A percentile compares a stretch with the other conserved stretches of the same genome.
These are phyloP conservation scores for Lojkania enalia DNA, from an alignment of 2,329 filamentous ascomycete species.

Conservation along the genomic window DNA sequence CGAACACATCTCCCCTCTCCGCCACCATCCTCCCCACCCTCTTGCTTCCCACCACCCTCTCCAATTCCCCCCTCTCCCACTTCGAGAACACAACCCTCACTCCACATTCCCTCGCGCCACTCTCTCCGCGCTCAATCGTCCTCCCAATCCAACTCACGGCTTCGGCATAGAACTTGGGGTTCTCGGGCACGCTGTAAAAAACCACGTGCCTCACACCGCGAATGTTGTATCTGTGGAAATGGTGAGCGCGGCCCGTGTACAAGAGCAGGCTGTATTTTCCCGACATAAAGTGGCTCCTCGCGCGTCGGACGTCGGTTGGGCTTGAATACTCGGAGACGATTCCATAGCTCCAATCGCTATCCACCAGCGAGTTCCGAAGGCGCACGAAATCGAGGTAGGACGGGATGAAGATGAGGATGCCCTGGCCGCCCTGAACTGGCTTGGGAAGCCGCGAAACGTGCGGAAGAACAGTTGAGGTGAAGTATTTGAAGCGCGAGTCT, in stretches of 20 bases:
- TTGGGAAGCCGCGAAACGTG: conserved; percentile 70
- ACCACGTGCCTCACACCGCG: conserved; percentile 81
- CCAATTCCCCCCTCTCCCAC: conserved; percentile 86
- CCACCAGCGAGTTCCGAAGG: conserved; percentile 88
- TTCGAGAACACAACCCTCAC: conserved; percentile 73
- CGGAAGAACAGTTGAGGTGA: conserved; percentile 79
- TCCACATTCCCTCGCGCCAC: conserved; percentile 54
- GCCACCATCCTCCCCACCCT: conserved; percentile 81
- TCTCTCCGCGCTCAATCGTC: conserved; percentile 60
- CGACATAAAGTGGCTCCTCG: conserved; percentile 82
- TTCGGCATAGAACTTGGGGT: conserved; percentile 79
- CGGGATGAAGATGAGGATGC: conserved; percentile 86
- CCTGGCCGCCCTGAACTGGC: conserved; percentile 57
- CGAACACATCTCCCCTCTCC: conserved; percentile 87
- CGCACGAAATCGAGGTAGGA: conserved; percentile 95
- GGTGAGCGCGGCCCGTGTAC: conserved; percentile 95
- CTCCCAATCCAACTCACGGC: conserved; percentile 67
- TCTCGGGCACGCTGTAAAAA: conserved; percentile 89
- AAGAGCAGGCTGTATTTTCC: conserved; percentile 82
- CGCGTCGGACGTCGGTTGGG: conserved; percentile 75
- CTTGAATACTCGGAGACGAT: conserved; percentile 87
- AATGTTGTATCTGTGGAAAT: conserved; percentile 87
- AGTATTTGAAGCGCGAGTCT: conserved; percentile 88
- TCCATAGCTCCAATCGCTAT: conserved; percentile 72
- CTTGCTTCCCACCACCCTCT: conserved; percentile 81